Percentiles rank a stretch among this genome's conserved stretches.
phyloP scores from a whole-genome alignment of 2,329 filamentous ascomycete genomes.

The Pezicula carpinea region DNA sequence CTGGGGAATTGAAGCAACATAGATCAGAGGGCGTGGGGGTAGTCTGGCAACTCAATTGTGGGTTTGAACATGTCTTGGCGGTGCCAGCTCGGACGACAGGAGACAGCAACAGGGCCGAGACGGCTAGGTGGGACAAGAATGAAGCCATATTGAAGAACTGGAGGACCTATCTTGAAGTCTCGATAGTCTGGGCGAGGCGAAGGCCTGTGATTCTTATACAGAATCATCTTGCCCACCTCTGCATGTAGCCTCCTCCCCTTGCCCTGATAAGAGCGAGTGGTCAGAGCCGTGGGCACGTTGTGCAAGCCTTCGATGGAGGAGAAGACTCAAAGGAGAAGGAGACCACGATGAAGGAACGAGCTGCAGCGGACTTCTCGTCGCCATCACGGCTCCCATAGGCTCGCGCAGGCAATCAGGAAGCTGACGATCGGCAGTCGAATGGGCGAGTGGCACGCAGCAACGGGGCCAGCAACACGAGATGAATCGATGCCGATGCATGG shows the following conservation, averaged over 20 bases:
- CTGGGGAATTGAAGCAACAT: conserved; percentile 71
- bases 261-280: background rate
- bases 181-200: background rate
- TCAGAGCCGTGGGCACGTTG: background rate
- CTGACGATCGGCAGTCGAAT: conserved; percentile 14
- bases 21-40: conserved; percentile 55
- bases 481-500: too few relatives aligned
- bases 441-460: conserved; percentile 3
- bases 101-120: background rate
- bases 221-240: background rate
- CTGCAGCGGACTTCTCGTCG: too few relatives aligned
- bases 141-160: background rate
- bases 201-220: background rate
- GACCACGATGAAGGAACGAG: background rate
- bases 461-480: background rate
- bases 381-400: background rate
- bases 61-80: conserved; percentile 21
- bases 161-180: background rate
- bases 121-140: background rate
- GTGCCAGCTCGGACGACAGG: background rate
- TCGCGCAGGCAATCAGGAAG: background rate
- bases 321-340: background rate
- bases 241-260: background rate
- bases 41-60: conserved; percentile 56
- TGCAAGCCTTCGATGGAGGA: background rate